A percentile compares a stretch with the other conserved stretches of the same genome.
Conservation (phyloP, 345 rosid species). For the Corymbia maculata region DNA sequence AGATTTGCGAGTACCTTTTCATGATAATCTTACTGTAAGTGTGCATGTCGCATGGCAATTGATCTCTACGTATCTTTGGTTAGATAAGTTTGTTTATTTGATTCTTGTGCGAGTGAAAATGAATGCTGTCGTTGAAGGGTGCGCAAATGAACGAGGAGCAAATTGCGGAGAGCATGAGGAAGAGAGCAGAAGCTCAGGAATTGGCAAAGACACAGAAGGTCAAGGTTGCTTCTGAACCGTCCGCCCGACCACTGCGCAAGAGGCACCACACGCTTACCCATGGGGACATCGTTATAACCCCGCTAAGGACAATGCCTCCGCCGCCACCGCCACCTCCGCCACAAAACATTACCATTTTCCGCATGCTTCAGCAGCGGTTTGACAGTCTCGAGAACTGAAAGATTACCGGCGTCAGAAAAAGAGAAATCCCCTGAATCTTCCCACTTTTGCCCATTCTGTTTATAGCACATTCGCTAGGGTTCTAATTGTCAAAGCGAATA, state of each 20-base stretch:
- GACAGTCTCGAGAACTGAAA: constrained; percentile 26
- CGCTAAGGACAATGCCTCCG: constrained; percentile 18
- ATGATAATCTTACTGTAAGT: background rate
- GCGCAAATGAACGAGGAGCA: background rate
- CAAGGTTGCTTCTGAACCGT: background rate
- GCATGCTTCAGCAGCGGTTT: constrained; percentile 35
- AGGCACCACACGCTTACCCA: constrained; percentile 49
- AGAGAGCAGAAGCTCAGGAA: constrained; percentile 3
- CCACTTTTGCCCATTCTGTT: background rate
- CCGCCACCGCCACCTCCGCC: constrained; percentile 14
- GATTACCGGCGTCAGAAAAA: background rate
- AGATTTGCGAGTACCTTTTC: background rate
- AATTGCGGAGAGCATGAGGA: background rate
- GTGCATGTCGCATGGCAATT: background rate
- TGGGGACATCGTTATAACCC: constrained; percentile 16
- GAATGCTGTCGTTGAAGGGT: background rate
- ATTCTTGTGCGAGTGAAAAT: background rate
- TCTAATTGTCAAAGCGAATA: background rate
- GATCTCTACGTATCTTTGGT: background rate
- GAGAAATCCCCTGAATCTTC: background rate
- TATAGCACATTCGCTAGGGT: background rate
- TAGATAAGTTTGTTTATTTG: background rate
- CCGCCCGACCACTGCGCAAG: constrained; percentile 34
- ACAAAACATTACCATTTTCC: constrained; percentile 24
- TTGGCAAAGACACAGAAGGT: constrained; percentile 8